Percentiles rank a stretch among this genome's conserved stretches.
Conservation (phyloP, 1,139 yeast species). For the Nakaseomyces delphensis region DNA sequence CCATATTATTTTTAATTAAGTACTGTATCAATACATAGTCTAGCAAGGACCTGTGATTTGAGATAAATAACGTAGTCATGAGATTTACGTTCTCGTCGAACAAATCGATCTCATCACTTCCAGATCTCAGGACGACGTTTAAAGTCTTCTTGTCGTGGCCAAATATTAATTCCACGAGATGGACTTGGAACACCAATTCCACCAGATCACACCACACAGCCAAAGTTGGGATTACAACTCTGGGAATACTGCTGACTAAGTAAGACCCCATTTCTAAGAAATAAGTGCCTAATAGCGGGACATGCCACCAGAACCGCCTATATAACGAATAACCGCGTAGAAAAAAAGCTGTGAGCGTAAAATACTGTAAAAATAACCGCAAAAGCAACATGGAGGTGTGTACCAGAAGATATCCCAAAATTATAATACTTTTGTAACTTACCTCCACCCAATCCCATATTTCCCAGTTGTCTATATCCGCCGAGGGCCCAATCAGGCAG, state of each 20-base stretch:
- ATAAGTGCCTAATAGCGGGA: conserved; percentile 21
- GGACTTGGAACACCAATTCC: conserved; percentile 17
- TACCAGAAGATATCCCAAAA: conserved; percentile 9
- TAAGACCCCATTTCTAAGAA: conserved; percentile 10
- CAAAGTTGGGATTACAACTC: conserved; percentile 12
- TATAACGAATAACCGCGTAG: conserved; percentile 8
- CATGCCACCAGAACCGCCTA: conserved; percentile 12
- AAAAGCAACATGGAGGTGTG: conserved; percentile 9
- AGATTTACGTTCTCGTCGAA: conserved; percentile 10
- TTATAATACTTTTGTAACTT: conserved; percentile 8
- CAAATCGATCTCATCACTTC: conserved; percentile 18
- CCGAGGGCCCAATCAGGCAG: conserved; percentile 17
- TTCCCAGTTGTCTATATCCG: conserved; percentile 9
- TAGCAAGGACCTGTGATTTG: conserved; percentile 29
- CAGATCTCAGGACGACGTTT: conserved; percentile 20
- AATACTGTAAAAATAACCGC: conserved; percentile 3
- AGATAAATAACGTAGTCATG: conserved; percentile 21
- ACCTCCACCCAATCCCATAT: conserved; percentile 13
- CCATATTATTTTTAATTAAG: conserved; percentile 12
- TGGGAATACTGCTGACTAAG: conserved; percentile 7
- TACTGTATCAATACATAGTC: conserved; percentile 27
- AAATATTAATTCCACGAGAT: conserved; percentile 18
- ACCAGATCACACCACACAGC: conserved; percentile 10
- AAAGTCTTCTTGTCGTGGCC: conserved; percentile 16
- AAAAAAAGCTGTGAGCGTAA: conserved; percentile 7